Evolutionary conservation across 2,329 filamentous ascomycete genomes (phyloP), one percentile per base, ranked within the genome.

Genomic region (Colletotrichum horii): DNA sequence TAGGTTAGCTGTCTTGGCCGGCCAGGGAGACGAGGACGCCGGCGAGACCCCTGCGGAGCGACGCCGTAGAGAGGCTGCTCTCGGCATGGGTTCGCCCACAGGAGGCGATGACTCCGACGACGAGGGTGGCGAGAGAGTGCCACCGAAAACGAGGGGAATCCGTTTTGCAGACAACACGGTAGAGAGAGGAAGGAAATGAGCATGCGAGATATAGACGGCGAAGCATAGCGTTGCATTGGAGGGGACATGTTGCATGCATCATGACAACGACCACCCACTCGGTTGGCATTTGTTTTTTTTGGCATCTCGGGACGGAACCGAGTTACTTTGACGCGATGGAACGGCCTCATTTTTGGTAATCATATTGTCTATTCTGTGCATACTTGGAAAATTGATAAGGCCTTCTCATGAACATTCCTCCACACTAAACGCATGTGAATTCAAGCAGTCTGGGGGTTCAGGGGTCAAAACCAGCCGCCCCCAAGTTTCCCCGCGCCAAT

Each of bases 31-130:
- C 8, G 85, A 84, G 3, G 86, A 85, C n/a, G 87, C 87, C 38
- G 88, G 85, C 38, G 94, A 96, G 84, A 96, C 94, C 0, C 93
- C 94, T 0, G 94, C 94, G 0, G 95, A 96, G 83, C 88, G 93
- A 72, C 89, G 94, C 55, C 88, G 95, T 69, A 90, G 95, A 79
- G 92, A 95, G 79, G 94, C 94, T 2, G 95, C 94, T 2, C 85
- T 96, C 3, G 94, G 94, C 12, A 87, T 94, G 76, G 84, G 82
- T 0, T 52, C 43, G 43, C 43, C 43, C 12, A 52, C 43, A 1
- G 86, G 86, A 22, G 88, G 87, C 61, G 87, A 88, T 71, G 87
- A 88, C 70, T 90, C 87, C 71, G 89, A 93, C 38, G 92, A 93
- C 28, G 91, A 92, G 75, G 89, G 91, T 77, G 89, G 86, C 30